phyloP scores from a whole-genome alignment of 1,284 basidiomycete genomes.

The Waitea zeae region DNA sequence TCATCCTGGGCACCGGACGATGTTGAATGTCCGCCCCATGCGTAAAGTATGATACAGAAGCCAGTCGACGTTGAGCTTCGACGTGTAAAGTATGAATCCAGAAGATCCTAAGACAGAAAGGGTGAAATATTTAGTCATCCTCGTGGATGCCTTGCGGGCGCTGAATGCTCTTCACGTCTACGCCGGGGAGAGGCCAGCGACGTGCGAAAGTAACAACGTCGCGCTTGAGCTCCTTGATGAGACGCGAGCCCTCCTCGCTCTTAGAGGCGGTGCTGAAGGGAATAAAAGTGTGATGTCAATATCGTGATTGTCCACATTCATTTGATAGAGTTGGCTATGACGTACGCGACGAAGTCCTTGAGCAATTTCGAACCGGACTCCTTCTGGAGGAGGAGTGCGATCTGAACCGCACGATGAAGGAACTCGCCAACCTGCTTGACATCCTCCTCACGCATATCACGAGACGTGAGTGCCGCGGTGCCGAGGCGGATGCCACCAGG shows the following conservation, averaged over 20 bases:
- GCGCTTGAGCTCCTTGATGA: slow-evolving; percentile 54
- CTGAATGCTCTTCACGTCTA: slow-evolving; percentile 46
- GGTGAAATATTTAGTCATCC: slow-evolving; percentile 21
- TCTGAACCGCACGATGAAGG: slow-evolving; percentile 84
- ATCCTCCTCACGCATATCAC: slow-evolving; percentile 83
- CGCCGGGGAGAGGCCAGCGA: slow-evolving; percentile 87
- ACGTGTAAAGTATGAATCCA: too few relatives aligned
- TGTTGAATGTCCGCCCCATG: slow-evolving; percentile 33
- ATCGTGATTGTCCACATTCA: too few relatives aligned
- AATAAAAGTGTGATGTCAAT: too few relatives aligned
- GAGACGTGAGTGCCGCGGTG: slow-evolving; percentile 86
- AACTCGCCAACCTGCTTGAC: slow-evolving; percentile 81
- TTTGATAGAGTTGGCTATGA: too few relatives aligned
- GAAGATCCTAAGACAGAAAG: too few relatives aligned
- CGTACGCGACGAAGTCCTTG: slow-evolving; percentile 63
- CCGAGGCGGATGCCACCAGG: slow-evolving; percentile 98
- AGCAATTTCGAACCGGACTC: slow-evolving; percentile 91
- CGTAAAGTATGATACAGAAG: too few relatives aligned
- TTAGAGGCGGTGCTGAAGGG: too few relatives aligned
- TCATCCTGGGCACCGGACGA: too few relatives aligned
- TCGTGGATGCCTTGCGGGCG: slow-evolving; percentile 55
- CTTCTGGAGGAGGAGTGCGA: slow-evolving; percentile 77
- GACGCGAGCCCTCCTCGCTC: slow-evolving; percentile 50
- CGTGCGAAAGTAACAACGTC: slow-evolving; percentile 73
- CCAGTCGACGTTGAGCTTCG: too few relatives aligned